Percentiles rank a stretch among this genome's conserved stretches.
Evolutionary conservation across 2,329 filamentous ascomycete genomes (phyloP).

Genomic region (Clarireedia sp.): DNA sequence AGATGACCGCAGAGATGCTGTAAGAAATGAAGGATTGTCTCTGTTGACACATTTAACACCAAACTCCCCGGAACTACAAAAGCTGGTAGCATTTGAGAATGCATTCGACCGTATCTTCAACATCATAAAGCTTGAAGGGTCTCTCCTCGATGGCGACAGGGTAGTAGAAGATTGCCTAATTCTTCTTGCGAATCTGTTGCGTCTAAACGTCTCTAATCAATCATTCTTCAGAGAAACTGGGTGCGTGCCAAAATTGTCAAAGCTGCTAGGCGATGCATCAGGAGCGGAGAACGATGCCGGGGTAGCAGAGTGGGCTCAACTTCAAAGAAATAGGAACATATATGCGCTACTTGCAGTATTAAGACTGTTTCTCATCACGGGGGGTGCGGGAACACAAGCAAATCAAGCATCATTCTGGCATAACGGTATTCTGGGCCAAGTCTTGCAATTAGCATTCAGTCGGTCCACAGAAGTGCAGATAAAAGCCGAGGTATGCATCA

Average conservation of each 20-base stretch:
- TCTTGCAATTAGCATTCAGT: slow-evolving; percentile 77
- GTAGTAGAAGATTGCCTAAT: slow-evolving; percentile 90
- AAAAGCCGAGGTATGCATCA: slow-evolving; percentile 59
- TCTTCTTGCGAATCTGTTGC: slow-evolving; percentile 79
- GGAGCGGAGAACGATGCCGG: slow-evolving; percentile 47
- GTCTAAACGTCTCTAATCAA: slow-evolving; percentile 85
- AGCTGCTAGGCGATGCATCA: slow-evolving; percentile 56
- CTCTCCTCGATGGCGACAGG: slow-evolving; percentile 72
- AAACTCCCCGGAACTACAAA: slow-evolving; percentile 80
- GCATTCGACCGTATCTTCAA: slow-evolving; percentile 81
- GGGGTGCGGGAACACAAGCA: slow-evolving; percentile 69
- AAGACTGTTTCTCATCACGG: slow-evolving; percentile 73
- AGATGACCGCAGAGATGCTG: slow-evolving; percentile 76
- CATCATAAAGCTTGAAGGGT: slow-evolving; percentile 76
- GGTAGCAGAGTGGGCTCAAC: slow-evolving; percentile 65
- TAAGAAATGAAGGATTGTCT: slow-evolving; percentile 81
- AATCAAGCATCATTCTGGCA: slow-evolving; percentile 86
- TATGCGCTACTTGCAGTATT: slow-evolving; percentile 85
- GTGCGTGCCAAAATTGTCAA: slow-evolving; percentile 64
- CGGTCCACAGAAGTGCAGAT: slow-evolving; percentile 65
- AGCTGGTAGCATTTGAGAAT: slow-evolving; percentile 91
- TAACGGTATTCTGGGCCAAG: slow-evolving; percentile 68
- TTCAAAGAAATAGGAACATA: slow-evolving; percentile 79
- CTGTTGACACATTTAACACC: slow-evolving; percentile 84
- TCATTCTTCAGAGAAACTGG: slow-evolving; percentile 88